Percentiles rank a stretch among this genome's conserved stretches.
Conservation (phyloP, 352 stramenopile species). For the Pythium aristosporum region DNA sequence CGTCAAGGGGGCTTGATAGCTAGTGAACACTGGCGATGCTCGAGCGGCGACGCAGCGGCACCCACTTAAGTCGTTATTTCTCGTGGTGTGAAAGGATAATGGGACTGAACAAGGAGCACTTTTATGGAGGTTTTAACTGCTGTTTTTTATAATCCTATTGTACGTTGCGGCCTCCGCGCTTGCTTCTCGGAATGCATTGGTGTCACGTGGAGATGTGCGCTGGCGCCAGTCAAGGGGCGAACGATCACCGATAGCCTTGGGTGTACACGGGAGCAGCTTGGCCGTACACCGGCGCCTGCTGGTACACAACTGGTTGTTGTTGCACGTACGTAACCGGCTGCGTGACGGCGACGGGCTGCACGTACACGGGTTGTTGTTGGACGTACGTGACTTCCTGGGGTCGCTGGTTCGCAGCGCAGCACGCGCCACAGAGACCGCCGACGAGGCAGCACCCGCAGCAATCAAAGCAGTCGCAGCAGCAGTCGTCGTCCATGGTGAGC, state of each 20-base stretch:
- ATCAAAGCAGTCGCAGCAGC: constrained; percentile 2
- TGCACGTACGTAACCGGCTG: background rate
- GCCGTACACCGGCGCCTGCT: background rate
- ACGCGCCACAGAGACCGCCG: constrained; percentile 7
- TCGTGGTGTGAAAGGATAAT: too few relatives aligned
- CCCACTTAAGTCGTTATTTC: too few relatives aligned
- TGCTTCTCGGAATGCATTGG: background rate
- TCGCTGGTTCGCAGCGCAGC: constrained; percentile 2
- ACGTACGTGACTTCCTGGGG: background rate
- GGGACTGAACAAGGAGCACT: too few relatives aligned
- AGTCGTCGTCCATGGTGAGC: constrained; percentile 1
- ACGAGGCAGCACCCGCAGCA: constrained; percentile 14
- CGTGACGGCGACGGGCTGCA: constrained; percentile 7
- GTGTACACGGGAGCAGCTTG: background rate
- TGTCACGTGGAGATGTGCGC: background rate
- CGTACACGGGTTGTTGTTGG: constrained; percentile 10
- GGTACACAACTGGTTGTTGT: background rate
- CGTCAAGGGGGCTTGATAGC: too few relatives aligned
- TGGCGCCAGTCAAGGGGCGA: background rate
- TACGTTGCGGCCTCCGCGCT: too few relatives aligned
- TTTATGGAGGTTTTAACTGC: too few relatives aligned
- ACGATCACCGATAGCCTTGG: background rate
- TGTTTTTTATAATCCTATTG: too few relatives aligned
- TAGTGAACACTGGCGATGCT: too few relatives aligned
- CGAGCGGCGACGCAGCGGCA: too few relatives aligned